Percentiles rank a stretch among this genome's conserved stretches.
Conservation (phyloP, 2,329 filamentous ascomycete genomes). For the Colletotrichum magnum region DNA sequence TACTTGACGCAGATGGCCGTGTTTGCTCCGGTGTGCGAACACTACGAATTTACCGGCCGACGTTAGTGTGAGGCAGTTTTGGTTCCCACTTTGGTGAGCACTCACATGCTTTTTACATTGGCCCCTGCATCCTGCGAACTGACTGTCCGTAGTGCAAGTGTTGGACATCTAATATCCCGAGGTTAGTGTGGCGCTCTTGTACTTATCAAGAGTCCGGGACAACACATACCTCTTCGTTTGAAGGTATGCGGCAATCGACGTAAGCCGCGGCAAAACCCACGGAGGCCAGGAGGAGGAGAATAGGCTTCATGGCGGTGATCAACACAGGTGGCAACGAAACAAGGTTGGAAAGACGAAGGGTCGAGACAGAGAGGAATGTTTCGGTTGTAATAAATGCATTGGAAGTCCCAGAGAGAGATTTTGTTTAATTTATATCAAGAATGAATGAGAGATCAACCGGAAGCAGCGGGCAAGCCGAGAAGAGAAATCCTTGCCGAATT, state of each 20-base stretch:
- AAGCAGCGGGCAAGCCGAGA: no score
- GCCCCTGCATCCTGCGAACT: background rate
- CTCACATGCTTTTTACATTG: background rate
- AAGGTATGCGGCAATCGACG: background rate
- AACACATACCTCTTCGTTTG: background rate
- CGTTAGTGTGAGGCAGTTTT: background rate
- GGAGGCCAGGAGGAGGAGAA: background rate
- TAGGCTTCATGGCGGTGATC: background rate
- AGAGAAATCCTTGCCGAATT: no score
- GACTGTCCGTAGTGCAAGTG: background rate
- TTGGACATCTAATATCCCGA: background rate
- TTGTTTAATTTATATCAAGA: no score
- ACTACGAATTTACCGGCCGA: background rate
- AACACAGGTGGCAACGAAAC: no score
- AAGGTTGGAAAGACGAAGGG: no score
- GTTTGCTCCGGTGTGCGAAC: background rate
- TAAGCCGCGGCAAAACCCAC: background rate
- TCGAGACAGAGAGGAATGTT: no score
- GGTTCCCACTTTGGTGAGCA: no score
- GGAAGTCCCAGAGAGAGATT: no score
- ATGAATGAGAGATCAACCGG: no score
- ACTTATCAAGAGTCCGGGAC: background rate
- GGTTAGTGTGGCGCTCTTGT: background rate
- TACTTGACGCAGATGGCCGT: background rate
- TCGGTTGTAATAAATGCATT: no score